A percentile compares a stretch with the other conserved stretches of the same genome.
Conservation (phyloP, 768 basidiomycete genomes). For the Suillus cothurnatus region DNA sequence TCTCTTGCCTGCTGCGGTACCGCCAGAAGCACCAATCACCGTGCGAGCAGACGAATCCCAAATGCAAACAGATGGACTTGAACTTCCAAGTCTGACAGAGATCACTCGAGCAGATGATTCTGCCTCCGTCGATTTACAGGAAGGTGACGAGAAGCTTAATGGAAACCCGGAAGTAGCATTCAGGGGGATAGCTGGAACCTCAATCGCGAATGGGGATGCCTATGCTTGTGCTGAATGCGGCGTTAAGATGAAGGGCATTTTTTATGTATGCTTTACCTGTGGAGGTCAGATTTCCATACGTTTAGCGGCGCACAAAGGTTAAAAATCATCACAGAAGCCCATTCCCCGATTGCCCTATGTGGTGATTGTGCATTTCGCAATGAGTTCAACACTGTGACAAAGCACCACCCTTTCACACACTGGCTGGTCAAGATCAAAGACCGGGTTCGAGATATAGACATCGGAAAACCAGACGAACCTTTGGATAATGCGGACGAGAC, state of each 20-base stretch:
- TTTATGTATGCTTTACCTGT: not conserved
- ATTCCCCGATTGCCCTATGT: not conserved
- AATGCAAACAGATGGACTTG: not conserved
- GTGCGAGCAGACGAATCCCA: not conserved
- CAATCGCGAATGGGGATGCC: not conserved
- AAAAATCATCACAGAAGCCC: not conserved
- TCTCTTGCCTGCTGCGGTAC: not conserved
- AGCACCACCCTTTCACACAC: not conserved
- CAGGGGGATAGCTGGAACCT: too few relatives aligned
- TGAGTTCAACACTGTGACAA: not conserved
- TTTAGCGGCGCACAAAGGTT: not conserved
- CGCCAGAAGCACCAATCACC: not conserved
- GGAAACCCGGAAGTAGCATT: too few relatives aligned
- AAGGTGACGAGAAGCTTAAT: not conserved
- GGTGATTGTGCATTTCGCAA: not conserved
- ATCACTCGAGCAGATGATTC: not conserved
- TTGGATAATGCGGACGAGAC: not conserved
- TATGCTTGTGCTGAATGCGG: not conserved
- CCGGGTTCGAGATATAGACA: not conserved
- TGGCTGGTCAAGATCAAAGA: conserved; percentile 2
- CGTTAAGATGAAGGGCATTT: not conserved
- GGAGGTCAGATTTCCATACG: not conserved
- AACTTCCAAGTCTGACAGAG: not conserved
- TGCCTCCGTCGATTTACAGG: not conserved
- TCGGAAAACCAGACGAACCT: not conserved